Percentiles rank a stretch among this genome's conserved stretches.
These are phyloP conservation scores for Pelargonium australe DNA, from an alignment of 441 rosid genomes.

Conservation along the genomic window DNA sequence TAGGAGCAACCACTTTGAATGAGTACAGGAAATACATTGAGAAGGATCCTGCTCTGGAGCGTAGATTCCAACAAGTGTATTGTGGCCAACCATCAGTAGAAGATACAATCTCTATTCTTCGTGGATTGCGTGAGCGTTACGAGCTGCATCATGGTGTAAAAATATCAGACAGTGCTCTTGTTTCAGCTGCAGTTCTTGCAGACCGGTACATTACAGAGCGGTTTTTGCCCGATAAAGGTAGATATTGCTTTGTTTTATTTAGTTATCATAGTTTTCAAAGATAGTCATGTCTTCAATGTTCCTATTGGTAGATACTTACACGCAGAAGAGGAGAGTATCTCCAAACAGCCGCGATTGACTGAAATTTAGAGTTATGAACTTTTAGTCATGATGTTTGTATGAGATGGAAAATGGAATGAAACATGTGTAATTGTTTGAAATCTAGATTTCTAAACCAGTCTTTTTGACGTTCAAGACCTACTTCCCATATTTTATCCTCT, in stretches of 20 bases:
- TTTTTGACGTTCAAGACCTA: background rate
- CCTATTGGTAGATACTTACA: background rate
- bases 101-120: conserved; percentile 74
- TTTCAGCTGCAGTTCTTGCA: conserved; percentile 73
- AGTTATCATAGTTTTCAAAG: background rate
- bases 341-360: background rate
- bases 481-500: background rate
- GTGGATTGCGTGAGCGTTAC: conserved; percentile 78
- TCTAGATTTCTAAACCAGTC: background rate
- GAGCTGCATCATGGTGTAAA: conserved; percentile 86
- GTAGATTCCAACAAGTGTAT: conserved; percentile 87
- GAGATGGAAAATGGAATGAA: background rate
- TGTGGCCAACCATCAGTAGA: conserved; percentile 86
- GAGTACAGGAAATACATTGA: conserved; percentile 85
- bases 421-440: background rate
- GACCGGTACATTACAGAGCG: conserved; percentile 74
- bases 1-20: conserved; percentile 88
- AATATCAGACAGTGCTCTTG: conserved; percentile 68
- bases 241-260: background rate
- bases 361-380: background rate
- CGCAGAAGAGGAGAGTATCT: background rate
- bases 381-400: background rate
- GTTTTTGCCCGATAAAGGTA: conserved; percentile 19
- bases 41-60: conserved; percentile 83
- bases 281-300: background rate